A percentile compares a stretch with the other conserved stretches of the same genome.
These are phyloP conservation scores for Trametes polyzona DNA, from an alignment of 1,284 basidiomycete genomes.

Conservation along the genomic window DNA sequence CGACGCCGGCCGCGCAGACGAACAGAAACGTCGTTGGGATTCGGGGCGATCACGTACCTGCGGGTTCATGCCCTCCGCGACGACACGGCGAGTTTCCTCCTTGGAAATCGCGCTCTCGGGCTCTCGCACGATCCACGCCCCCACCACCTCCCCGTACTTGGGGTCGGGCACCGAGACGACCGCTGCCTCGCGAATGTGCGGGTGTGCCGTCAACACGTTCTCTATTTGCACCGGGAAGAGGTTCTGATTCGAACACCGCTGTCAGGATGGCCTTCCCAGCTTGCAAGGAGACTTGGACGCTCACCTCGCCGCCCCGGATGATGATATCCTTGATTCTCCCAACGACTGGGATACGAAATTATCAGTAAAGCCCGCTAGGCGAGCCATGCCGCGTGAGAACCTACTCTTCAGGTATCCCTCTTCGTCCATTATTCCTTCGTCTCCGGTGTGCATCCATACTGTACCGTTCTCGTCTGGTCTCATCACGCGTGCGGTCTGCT, in stretches of 20 bases:
- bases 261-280: too few species aligned
- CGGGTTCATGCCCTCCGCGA: conserved; percentile 69
- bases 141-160: conserved; percentile 78
- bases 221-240: conserved; percentile 88
- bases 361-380: background rate
- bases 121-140: conserved; percentile 70
- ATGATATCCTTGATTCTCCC: conserved; percentile 86
- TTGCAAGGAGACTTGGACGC: background rate
- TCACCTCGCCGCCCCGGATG: conserved; percentile 84
- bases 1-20: background rate
- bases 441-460: conserved; percentile 86
- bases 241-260: too few species aligned
- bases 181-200: conserved; percentile 72
- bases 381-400: conserved; percentile 21
- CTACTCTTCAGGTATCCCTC: conserved; percentile 79
- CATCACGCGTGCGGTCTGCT: conserved; percentile 70
- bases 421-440: conserved; percentile 81
- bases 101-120: conserved; percentile 47
- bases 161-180: conserved; percentile 75
- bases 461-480: conserved; percentile 57
- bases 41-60: conserved; percentile 51
- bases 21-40: background rate
- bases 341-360: conserved; percentile 55
- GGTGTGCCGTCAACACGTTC: conserved; percentile 69
- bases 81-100: conserved; percentile 56